phyloP scores from a whole-genome alignment of 2,329 filamentous ascomycete species.

The Ophioceras dolichostomum region DNA sequence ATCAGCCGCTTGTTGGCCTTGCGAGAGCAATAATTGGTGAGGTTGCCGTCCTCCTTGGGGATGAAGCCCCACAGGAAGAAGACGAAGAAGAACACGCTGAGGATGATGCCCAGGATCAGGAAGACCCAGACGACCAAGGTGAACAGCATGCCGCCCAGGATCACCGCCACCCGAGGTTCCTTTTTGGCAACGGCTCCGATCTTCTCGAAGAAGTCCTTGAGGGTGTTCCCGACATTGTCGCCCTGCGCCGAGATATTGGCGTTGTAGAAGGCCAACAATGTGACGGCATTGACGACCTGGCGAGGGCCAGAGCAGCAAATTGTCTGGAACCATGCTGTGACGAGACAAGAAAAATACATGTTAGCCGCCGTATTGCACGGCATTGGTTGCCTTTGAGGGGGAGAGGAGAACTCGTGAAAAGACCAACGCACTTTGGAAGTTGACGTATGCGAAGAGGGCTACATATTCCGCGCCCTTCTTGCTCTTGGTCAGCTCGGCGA shows the following conservation, averaged over 20 bases:
- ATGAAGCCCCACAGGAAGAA: constrained; percentile 92
- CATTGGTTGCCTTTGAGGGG: background rate
- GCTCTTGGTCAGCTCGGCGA: constrained; percentile 80
- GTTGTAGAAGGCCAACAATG: constrained; percentile 72
- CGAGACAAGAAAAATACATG: too few relatives aligned
- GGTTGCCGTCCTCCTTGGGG: constrained; percentile 64
- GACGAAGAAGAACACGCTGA: constrained; percentile 68
- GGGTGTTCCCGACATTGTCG: constrained; percentile 42
- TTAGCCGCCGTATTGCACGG: too few relatives aligned
- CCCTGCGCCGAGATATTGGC: constrained; percentile 55
- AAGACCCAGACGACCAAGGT: constrained; percentile 84
- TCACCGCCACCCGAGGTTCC: constrained; percentile 67
- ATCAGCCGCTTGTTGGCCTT: constrained; percentile 82
- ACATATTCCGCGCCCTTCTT: constrained; percentile 86
- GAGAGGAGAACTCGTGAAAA: background rate
- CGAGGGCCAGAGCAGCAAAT: constrained; percentile 86
- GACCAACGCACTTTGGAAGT: constrained; percentile 41
- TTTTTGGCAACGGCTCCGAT: constrained; percentile 59
- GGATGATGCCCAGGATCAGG: constrained; percentile 60
- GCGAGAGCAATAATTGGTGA: constrained; percentile 77
- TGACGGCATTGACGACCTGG: constrained; percentile 82
- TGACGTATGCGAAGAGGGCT: constrained; percentile 84
- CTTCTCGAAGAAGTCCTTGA: constrained; percentile 75
- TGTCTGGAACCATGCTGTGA: constrained; percentile 69
- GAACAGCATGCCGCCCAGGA: constrained; percentile 85